Percentiles rank a stretch among this genome's conserved stretches.
Evolutionary conservation across 805 yeast genomes (phyloP).

Genomic region (Suhomyces sp.): DNA sequence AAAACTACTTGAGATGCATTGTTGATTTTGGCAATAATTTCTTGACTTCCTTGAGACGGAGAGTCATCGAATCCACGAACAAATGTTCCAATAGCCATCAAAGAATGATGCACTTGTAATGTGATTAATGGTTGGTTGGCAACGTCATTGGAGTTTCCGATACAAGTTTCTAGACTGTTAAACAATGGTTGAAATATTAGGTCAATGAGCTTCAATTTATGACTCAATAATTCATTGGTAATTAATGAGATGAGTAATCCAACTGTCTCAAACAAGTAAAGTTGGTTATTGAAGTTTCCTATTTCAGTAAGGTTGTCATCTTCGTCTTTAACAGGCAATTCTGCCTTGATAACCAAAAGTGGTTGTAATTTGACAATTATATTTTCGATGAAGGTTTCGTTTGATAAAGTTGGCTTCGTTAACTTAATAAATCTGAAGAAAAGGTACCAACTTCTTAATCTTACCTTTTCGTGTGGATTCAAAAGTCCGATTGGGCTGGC

Average conservation of each 20-base stretch:
- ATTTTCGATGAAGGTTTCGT: constrained; percentile 49
- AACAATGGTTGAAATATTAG: constrained; percentile 74
- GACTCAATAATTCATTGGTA: constrained; percentile 17
- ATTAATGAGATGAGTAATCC: constrained; percentile 67
- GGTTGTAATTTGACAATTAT: constrained; percentile 62
- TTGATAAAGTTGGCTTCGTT: constrained; percentile 60
- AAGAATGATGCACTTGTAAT: constrained; percentile 78
- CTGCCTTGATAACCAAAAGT: constrained; percentile 62
- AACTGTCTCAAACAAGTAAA: constrained; percentile 80
- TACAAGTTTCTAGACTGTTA: constrained; percentile 64
- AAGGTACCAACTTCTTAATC: constrained; percentile 86
- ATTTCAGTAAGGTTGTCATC: constrained; percentile 48
- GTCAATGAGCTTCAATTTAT: constrained; percentile 53
- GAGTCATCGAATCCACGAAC: constrained; percentile 75
- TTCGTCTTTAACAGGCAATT: constrained; percentile 53
- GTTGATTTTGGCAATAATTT: constrained; percentile 46
- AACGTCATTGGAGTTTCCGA: constrained; percentile 33
- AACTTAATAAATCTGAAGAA: constrained; percentile 79
- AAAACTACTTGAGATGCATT: constrained; percentile 79
- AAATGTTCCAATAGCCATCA: constrained; percentile 87
- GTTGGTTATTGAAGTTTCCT: constrained; percentile 71
- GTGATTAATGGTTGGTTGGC: constrained; percentile 44
- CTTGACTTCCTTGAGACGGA: constrained; percentile 34
- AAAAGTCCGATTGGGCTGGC: constrained; percentile 81
- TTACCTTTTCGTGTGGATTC: constrained; percentile 68